A percentile compares a stretch with the other conserved stretches of the same genome.
Evolutionary conservation across 352 stramenopile species (phyloP).

Genomic region (Phytophthora pini): DNA sequence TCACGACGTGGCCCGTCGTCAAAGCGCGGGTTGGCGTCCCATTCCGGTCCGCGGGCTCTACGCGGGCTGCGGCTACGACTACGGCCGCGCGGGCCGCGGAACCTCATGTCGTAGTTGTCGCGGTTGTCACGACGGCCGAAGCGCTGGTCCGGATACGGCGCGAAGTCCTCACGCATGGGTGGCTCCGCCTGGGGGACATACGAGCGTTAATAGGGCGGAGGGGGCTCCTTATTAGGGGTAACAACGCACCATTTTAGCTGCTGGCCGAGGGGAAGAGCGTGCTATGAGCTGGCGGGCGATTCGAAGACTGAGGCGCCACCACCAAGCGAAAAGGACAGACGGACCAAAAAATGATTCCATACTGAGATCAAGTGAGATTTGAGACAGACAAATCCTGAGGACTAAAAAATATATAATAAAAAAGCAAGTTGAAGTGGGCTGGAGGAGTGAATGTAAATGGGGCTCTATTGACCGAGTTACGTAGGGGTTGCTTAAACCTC

Average conservation of each 20-base stretch:
- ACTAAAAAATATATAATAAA: neutral
- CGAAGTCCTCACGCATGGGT: conserved; percentile 55
- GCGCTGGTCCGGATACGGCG: conserved; percentile 8
- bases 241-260: conserved; percentile 30
- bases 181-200: conserved; percentile 32
- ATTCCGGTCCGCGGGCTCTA: conserved; percentile 22
- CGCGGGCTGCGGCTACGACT: conserved; percentile 44
- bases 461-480: conserved; percentile 1
- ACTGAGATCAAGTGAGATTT: neutral
- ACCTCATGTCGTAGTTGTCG: conserved; percentile 41
- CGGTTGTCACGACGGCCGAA: conserved; percentile 42
- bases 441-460: neutral
- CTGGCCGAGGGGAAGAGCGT: neutral
- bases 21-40: conserved; percentile 32
- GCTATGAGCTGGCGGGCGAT: conserved; percentile 18
- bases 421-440: conserved; percentile 17
- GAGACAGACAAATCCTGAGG: neutral
- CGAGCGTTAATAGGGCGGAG: neutral
- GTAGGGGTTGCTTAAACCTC: conserved; percentile 36
- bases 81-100: conserved; percentile 34
- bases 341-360: neutral
- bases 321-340: conserved; percentile 12
- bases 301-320: conserved; percentile 32
- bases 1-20: conserved; percentile 32
- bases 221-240: too few species aligned